Evolutionary conservation across 2,329 filamentous ascomycete genomes (phyloP), one percentile per base, ranked within the genome.

Genomic region (Pestalotiopsis fici): DNA sequence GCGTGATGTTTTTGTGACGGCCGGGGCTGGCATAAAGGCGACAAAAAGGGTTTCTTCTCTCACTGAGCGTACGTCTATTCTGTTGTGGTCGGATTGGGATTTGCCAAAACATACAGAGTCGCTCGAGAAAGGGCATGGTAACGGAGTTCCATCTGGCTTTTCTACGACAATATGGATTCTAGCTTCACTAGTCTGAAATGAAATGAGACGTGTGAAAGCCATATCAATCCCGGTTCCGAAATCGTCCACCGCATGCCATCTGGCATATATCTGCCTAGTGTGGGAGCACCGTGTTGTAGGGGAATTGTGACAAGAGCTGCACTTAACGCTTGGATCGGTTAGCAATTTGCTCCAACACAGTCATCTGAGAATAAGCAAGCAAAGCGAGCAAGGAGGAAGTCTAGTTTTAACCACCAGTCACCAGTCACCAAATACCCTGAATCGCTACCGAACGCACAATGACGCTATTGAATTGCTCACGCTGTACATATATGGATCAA

Each of bases 21-120:
- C 31, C 39, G 50, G 39, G 65, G 69, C 66, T 68, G 69, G 68
- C 69, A 67, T 50, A 21, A 50, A 74, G 71, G 73, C 77, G 73
- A 70, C 74, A 69, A 65, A 67, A 68, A 65, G 70, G 64, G 68
- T 64, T 55, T 66, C 47, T 54, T 50, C 28, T 61, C 56, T 50
- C 55, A 54, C 43, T 59, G 64, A 65, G 64, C 28, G 64, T 59
- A 65, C 62, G 27, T 56, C 25, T 57, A 12, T 35, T 39, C 31
- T 57, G 21, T 54, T 65, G 64, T 65, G 62, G 62, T 64, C 63
- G 63, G 63, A 50, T 65, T 50, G 43, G 63, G 27, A 39, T 65
- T 59, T 28, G 27, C 63, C 25, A 57, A 59, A 27, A 27, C 13
- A 60, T 18, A 37, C 15, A 59, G 28, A 57, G 63, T 28, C 54